Percentiles rank a stretch among this genome's conserved stretches.
Evolutionary conservation across 176 grass and related monocot species (phyloP).

Genomic region (Tuctoria greenei): DNA sequence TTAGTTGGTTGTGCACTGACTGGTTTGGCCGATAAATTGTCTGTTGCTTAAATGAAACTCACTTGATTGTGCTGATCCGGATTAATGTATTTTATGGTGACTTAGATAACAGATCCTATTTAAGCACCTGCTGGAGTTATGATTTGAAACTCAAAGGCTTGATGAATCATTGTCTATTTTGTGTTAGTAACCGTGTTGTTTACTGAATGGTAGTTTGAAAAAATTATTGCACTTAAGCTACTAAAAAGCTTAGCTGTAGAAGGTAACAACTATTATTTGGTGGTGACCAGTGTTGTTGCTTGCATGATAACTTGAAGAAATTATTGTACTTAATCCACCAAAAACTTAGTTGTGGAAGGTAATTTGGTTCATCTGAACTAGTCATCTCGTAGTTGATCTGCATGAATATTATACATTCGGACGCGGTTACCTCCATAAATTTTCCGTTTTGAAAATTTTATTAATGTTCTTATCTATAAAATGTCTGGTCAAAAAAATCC

Average conservation of each 20-base stretch:
- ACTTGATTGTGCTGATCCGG: no score
- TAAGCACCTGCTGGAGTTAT: no score
- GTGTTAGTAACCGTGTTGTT: slow-evolving; percentile 14
- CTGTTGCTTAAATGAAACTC: no score
- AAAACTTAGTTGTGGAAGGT: not conserved
- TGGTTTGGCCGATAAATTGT: no score
- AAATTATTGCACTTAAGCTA: slow-evolving; percentile 14
- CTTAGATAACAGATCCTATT: no score
- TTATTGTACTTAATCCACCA: not conserved
- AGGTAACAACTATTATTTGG: not conserved
- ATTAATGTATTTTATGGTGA: no score
- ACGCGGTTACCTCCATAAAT: not conserved
- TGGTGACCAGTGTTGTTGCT: slow-evolving; percentile 17
- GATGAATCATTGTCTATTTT: no score
- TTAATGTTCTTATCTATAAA: not conserved
- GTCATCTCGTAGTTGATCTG: not conserved
- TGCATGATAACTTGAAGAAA: slow-evolving; percentile 11
- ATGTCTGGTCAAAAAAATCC: no score
- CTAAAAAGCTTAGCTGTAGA: not conserved
- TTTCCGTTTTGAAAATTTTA: not conserved
- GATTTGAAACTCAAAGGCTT: no score
- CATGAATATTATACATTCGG: not conserved
- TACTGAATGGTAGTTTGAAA: slow-evolving; percentile 3
- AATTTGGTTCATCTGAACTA: slow-evolving; percentile 15
- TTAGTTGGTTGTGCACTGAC: no score